Percentiles rank a stretch among this genome's conserved stretches.
These are phyloP conservation scores for Cryptococcus amylolentus DNA, from an alignment of 1,284 basidiomycete genomes.

Conservation along the genomic window DNA sequence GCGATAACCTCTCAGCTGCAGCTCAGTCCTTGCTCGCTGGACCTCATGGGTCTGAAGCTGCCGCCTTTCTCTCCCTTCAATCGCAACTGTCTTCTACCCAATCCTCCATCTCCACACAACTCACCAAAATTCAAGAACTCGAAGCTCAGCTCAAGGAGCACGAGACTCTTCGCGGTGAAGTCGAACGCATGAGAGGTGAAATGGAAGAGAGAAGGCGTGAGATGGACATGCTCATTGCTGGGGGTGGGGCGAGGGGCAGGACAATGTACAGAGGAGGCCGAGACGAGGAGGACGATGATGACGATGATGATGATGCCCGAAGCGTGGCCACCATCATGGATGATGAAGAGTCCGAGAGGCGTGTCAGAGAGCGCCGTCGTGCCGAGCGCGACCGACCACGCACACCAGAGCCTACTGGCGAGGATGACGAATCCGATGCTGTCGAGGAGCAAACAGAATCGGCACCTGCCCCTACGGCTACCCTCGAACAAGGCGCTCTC, in stretches of 20 bases:
- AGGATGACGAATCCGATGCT: constrained; percentile 51
- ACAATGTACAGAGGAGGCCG: constrained; percentile 33
- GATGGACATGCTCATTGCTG: constrained; percentile 38
- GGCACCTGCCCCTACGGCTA: not conserved
- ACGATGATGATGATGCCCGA: constrained; percentile 49
- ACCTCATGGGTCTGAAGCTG: constrained; percentile 44
- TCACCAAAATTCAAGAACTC: constrained; percentile 79
- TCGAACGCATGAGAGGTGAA: constrained; percentile 65
- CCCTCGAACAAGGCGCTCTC: not conserved
- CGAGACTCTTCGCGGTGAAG: constrained; percentile 76
- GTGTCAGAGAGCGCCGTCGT: constrained; percentile 51
- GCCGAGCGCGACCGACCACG: constrained; percentile 14
- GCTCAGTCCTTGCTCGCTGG: constrained; percentile 46
- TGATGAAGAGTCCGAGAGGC: constrained; percentile 52
- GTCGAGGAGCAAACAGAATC: not conserved
- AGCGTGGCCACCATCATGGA: constrained; percentile 44
- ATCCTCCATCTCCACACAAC: constrained; percentile 68
- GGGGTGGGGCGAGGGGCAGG: constrained; percentile 30
- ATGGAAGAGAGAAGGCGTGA: constrained; percentile 58
- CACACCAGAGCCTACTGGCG: constrained; percentile 23
- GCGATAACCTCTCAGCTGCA: constrained; percentile 15
- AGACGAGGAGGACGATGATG: constrained; percentile 55
- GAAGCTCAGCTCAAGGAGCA: constrained; percentile 79
- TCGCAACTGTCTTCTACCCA: constrained; percentile 83
- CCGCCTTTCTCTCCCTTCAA: constrained; percentile 64